A percentile compares a stretch with the other conserved stretches of the same genome.
Conservation (phyloP, 2,329 filamentous ascomycete genomes). For the Hypoxylon sp. region DNA sequence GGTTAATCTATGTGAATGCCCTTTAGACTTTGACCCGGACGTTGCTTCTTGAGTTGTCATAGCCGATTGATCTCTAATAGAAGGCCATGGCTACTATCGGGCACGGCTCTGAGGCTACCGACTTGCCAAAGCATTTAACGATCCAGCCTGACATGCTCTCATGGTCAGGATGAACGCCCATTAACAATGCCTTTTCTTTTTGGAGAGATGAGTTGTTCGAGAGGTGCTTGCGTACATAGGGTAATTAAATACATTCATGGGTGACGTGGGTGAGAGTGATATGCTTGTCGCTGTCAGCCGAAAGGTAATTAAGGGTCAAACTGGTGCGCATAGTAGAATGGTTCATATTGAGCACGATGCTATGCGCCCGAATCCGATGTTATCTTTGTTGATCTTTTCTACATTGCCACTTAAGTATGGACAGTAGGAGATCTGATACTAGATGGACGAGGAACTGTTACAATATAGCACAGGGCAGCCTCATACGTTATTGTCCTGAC, state of each 20-base stretch:
- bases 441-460: background rate
- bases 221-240: background rate
- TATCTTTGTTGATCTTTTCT: background rate
- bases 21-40: too few species aligned
- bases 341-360: background rate
- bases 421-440: background rate
- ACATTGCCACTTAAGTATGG: background rate
- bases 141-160: background rate
- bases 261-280: background rate
- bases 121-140: background rate
- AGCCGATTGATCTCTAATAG: background rate
- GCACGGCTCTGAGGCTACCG: too few species aligned
- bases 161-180: background rate
- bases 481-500: background rate
- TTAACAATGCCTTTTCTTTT: background rate
- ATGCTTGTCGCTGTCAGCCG: background rate
- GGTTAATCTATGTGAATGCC: too few species aligned
- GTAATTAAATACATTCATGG: background rate
- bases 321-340: background rate
- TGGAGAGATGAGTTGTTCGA: background rate
- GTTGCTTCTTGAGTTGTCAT: too few species aligned
- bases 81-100: background rate
- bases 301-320: background rate
- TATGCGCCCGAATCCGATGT: background rate
- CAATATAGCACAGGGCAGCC: background rate